Evolutionary conservation across 2,329 filamentous ascomycete species (phyloP), one percentile per base, ranked within the genome.

Genomic region (Trichothecium roseum): DNA sequence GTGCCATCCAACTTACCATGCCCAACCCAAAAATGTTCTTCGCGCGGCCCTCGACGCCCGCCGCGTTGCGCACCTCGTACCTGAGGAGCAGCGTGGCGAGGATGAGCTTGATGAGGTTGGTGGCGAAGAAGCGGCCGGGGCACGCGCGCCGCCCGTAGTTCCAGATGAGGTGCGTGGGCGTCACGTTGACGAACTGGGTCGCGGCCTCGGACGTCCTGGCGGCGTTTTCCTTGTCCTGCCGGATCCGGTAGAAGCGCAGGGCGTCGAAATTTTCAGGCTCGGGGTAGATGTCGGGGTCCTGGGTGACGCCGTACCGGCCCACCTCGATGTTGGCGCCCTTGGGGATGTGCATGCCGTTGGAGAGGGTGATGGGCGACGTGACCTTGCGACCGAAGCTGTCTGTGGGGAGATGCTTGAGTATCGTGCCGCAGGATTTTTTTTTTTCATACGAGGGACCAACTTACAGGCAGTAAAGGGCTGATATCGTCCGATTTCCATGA

Each of bases 91-190:
- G 18, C 15, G 18, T 24, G 16, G 30, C 54, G 7, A 72, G 38
- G 8, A 68, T 48, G 48, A 72, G 64, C 48, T 72, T 72, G 17
- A 68, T 50, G 47, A 69, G 65, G 34, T 64, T 59, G 0, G 62
- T 57, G 0, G 68, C 66, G 40, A 71, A 69, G 51, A 72, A 72
- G 2, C 68, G 56, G 0, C 68, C 68, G 1, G 64, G 62, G 35
- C 68, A 65, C 4, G 60, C 66, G 47, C 72, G 68, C 36, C 63
- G 55, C 3, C 71, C 71, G 41, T 72, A 64, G 1, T 70, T 68
- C 44, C 73, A 74, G 0, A 62, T 53, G 16, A 72, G 70, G 8
- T 64, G 62, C 42, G 30, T 12, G n/a, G 7, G 12, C 17, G 32
- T 34, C 18, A 26, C 16, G 18, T 26, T 28, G 13, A 28, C 15